Percentiles rank a stretch among this genome's conserved stretches.
Conservation (phyloP, 1,284 basidiomycete genomes). For the Mycena sp. region DNA sequence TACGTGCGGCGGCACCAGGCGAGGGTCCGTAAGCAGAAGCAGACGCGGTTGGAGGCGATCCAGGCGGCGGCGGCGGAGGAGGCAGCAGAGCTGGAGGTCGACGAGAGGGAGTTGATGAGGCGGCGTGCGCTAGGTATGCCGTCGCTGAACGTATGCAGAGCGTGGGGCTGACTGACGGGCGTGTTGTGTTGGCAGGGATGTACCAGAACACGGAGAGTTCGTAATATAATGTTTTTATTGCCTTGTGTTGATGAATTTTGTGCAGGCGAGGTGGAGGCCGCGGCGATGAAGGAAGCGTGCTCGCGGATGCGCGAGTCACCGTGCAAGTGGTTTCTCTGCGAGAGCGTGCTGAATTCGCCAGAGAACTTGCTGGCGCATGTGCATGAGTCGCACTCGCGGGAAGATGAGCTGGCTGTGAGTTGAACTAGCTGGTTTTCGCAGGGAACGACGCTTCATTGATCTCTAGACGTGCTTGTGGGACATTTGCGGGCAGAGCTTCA, state of each 20-base stretch:
- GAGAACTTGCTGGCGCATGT: constrained; percentile 61
- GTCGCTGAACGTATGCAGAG: neutral
- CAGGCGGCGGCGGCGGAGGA: neutral
- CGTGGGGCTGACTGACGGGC: constrained; percentile 5
- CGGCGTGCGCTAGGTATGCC: constrained; percentile 22
- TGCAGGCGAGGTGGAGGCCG: constrained; percentile 51
- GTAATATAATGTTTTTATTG: constrained; percentile 27
- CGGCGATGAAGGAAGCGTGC: constrained; percentile 54
- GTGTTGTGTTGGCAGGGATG: constrained; percentile 15
- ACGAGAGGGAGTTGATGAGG: constrained; percentile 19
- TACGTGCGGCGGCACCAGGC: constrained; percentile 35
- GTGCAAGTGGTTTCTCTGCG: constrained; percentile 71
- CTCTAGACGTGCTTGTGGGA: constrained; percentile 26
- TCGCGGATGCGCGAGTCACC: constrained; percentile 54
- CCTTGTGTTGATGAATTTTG: constrained; percentile 27
- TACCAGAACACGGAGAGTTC: constrained; percentile 22
- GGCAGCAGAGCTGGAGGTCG: constrained; percentile 9
- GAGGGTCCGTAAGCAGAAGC: neutral
- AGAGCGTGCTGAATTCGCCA: constrained; percentile 61
- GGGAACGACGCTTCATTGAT: neutral
- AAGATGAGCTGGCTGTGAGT: constrained; percentile 32
- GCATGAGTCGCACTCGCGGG: constrained; percentile 51
- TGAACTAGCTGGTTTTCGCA: constrained; percentile 16
- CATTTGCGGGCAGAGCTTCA: constrained; percentile 18
- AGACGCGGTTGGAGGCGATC: neutral